Base-by-base conservation (phyloP, 2,329 filamentous ascomycete genomes). In the Leptoxyphium fumago region DNA sequence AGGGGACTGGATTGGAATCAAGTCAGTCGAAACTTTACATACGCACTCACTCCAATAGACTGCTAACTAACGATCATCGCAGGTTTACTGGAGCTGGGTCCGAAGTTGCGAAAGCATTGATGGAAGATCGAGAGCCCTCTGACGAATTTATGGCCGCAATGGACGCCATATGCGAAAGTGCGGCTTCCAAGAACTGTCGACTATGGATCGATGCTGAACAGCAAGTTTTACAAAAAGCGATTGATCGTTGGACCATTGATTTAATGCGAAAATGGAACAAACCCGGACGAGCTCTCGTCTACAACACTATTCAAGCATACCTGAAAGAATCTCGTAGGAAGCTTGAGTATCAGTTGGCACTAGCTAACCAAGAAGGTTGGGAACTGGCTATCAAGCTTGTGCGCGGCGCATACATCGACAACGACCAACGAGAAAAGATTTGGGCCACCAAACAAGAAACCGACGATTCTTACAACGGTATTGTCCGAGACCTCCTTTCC, bases 131-230 rank as follows among this genome's bases (percentile, higher is more conserved):
- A 8, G 50, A 57, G 2, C 67, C 69, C 1, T 63, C 71, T 2
- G 49, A 55, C 10, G 56, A 58, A 28, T 67, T 71, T 52, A 52
- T 61, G 32, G 43, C 57, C 9, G 66, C 68, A 1, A 67, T 73
- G 52, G 57, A 62, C 34, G 56, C 58, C 28, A 66, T 72, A 21
- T 67, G 67, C 47, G 58, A 66, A 34, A 50, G 63, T 40, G 66
- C 69, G 2, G 59, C 62, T 40, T 57, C 61, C 11, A 63, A 64
- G 42, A 62, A 62, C 10, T 65, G 65, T 41, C 63, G 68, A 13
- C 59, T 75, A 42, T 65, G 70, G 49, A 63, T 75, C 42, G 73
- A 75, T 49, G 70, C 73, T 4, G 72, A 75, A 53, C 70, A 75
- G 50, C 67, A 73, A 52, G 62, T 63, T 5, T 62, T 74, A 18